These are phyloP conservation scores for Starmerella bombicola DNA, from an alignment of 805 yeast species.

Conservation along the genomic window DNA sequence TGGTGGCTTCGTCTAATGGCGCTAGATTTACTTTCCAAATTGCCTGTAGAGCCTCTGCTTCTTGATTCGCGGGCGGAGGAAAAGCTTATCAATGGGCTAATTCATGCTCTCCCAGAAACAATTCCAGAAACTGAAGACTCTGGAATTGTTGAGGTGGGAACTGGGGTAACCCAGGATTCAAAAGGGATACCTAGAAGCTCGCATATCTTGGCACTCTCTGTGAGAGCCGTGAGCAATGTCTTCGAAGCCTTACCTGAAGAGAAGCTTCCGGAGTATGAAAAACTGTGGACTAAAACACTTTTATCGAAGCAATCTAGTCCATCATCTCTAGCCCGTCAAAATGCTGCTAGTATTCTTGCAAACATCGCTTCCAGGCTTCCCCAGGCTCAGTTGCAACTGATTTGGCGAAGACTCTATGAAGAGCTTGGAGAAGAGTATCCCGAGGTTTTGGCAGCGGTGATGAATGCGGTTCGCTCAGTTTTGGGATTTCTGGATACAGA, in stretches of 20 bases:
- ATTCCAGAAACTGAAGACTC: background rate
- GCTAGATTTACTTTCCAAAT: background rate
- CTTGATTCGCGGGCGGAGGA: background rate
- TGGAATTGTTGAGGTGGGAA: too few relatives aligned
- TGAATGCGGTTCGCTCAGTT: slow-evolving; percentile 56
- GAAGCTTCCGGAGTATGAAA: slow-evolving; percentile 29
- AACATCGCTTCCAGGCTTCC: slow-evolving; percentile 52
- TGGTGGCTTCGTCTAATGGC: background rate
- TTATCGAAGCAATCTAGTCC: slow-evolving; percentile 64
- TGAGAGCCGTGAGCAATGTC: slow-evolving; percentile 2
- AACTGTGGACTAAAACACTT: slow-evolving; percentile 40
- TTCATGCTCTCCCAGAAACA: slow-evolving; percentile 15
- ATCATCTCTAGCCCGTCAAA: slow-evolving; percentile 60
- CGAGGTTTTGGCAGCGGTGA: slow-evolving; percentile 76
- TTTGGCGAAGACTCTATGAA: slow-evolving; percentile 64
- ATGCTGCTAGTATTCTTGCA: slow-evolving; percentile 67
- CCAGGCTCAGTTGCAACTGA: slow-evolving; percentile 36
- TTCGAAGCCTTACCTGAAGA: slow-evolving; percentile 2
- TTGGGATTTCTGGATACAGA: slow-evolving; percentile 28
- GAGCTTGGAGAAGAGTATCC: slow-evolving; percentile 91
- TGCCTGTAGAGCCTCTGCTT: background rate
- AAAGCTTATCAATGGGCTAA: background rate
- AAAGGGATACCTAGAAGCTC: too few relatives aligned
- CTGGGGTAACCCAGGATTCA: too few relatives aligned
- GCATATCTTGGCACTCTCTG: too few relatives aligned